These are phyloP conservation scores for Pyricularia sp. DNA, from an alignment of 2,329 filamentous ascomycete genomes.

Conservation along the genomic window DNA sequence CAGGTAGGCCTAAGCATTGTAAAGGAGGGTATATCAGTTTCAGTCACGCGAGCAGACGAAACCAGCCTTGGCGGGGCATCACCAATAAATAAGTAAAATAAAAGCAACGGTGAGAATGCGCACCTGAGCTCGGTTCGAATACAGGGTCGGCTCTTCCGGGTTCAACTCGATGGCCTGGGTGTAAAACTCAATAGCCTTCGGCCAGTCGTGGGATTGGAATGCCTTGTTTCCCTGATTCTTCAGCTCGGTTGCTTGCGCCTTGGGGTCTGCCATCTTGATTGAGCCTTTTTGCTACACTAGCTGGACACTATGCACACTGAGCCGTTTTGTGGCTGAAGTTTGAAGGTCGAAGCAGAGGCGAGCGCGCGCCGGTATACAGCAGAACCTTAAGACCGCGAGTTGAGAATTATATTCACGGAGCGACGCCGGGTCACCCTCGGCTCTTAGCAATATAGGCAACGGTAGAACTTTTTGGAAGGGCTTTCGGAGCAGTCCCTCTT, in stretches of 20 bases:
- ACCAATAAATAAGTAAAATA: neutral
- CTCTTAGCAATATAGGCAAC: neutral
- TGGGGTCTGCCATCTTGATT: slow-evolving; percentile 18
- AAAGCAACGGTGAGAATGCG: slow-evolving; percentile 17
- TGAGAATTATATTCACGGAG: neutral
- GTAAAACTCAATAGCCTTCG: slow-evolving; percentile 72
- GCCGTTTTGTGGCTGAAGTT: neutral
- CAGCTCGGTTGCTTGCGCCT: slow-evolving; percentile 67
- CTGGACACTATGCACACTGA: neutral
- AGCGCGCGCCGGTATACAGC: neutral
- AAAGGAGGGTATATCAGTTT: slow-evolving; percentile 15
- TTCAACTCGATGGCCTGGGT: slow-evolving; percentile 79
- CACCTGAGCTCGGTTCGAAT: slow-evolving; percentile 91
- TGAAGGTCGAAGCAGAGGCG: neutral
- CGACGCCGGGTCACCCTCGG: neutral
- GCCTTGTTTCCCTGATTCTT: slow-evolving; percentile 95
- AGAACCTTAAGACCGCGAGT: neutral
- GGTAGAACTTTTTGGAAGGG: neutral
- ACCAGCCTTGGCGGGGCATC: slow-evolving; percentile 6
- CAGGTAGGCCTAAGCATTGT: slow-evolving; percentile 63
- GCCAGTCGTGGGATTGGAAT: slow-evolving; percentile 83
- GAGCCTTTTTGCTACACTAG: neutral
- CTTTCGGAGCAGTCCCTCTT: neutral
- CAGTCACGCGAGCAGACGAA: slow-evolving; percentile 33
- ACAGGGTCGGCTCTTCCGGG: slow-evolving; percentile 79